Percentiles rank a stretch among this genome's conserved stretches.
Conservation (phyloP, 306 rosid species). For the Morella rubra region DNA sequence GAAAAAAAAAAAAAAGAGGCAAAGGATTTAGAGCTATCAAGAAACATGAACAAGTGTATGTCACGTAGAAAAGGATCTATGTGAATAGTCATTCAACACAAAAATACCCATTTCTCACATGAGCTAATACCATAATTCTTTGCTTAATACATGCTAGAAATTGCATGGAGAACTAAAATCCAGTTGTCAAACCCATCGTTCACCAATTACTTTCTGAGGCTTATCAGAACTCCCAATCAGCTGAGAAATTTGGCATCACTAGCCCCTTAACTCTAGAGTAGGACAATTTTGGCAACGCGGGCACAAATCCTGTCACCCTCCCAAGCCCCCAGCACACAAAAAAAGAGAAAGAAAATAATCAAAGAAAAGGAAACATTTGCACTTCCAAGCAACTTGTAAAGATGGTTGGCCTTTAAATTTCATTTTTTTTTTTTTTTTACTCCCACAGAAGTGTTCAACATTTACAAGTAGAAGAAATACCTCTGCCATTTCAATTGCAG, state of each 20-base stretch:
- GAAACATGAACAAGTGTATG: slow-evolving; percentile 22
- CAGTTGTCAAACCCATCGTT: background rate
- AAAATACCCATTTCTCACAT: slow-evolving; percentile 15
- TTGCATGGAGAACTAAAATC: slow-evolving; percentile 15
- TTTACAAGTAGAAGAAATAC: slow-evolving; percentile 39
- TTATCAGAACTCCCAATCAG: background rate
- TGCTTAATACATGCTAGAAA: background rate
- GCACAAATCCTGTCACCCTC: background rate
- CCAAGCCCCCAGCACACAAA: slow-evolving; percentile 3
- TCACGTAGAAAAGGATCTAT: slow-evolving; percentile 3
- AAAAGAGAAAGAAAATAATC: background rate
- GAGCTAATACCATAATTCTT: slow-evolving; percentile 21
- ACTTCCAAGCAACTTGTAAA: background rate
- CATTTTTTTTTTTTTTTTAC: slow-evolving; percentile 1
- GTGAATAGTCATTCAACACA: slow-evolving; percentile 5
- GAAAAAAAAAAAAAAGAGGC: slow-evolving; percentile 37
- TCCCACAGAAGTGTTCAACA: background rate
- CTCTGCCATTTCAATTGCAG: slow-evolving; percentile 99
- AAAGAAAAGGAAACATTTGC: background rate
- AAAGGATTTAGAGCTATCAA: background rate
- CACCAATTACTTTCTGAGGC: background rate
- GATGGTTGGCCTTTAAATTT: slow-evolving; percentile 10
- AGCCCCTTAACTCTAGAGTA: background rate
- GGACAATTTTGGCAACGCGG: background rate
- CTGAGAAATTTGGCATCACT: background rate